phyloP scores from a whole-genome alignment of 2,329 filamentous ascomycete species.

The Sclerotinia glacialis region DNA sequence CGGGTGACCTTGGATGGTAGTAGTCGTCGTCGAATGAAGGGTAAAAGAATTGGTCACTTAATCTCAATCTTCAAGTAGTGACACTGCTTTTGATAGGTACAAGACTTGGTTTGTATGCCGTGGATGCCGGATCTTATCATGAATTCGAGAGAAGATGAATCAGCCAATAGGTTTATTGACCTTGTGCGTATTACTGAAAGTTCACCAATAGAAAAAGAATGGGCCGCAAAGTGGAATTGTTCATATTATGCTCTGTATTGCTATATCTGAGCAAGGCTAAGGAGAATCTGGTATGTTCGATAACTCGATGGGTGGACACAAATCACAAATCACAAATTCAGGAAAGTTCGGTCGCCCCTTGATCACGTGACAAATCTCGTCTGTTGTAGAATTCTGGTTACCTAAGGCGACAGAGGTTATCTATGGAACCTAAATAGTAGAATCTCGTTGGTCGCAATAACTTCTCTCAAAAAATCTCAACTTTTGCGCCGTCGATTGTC shows the following conservation, averaged over 20 bases:
- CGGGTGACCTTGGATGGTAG: neutral
- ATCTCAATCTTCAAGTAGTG: neutral
- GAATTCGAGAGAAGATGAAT: neutral
- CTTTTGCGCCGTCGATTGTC: neutral
- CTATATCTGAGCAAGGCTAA: neutral
- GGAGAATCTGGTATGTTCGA: neutral
- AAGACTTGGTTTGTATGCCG: neutral
- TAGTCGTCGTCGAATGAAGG: neutral
- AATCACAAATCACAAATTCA: neutral
- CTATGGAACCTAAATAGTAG: conserved; percentile 16
- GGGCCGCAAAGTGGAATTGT: neutral
- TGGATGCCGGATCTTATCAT: neutral
- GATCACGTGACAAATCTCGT: neutral
- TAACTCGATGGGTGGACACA: neutral
- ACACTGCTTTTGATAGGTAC: no score
- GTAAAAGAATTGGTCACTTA: neutral
- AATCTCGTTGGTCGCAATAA: conserved; percentile 19
- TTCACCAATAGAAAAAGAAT: neutral
- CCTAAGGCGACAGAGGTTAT: conserved; percentile 20
- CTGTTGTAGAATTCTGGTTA: conserved; percentile 18
- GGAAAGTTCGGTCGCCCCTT: neutral
- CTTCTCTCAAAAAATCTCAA: conserved; percentile 16
- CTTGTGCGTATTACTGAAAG: neutral
- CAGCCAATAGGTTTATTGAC: neutral
- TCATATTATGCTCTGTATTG: neutral